Evolutionary conservation across 768 basidiomycete genomes (phyloP).

Genomic region (Auricularia sp.): DNA sequence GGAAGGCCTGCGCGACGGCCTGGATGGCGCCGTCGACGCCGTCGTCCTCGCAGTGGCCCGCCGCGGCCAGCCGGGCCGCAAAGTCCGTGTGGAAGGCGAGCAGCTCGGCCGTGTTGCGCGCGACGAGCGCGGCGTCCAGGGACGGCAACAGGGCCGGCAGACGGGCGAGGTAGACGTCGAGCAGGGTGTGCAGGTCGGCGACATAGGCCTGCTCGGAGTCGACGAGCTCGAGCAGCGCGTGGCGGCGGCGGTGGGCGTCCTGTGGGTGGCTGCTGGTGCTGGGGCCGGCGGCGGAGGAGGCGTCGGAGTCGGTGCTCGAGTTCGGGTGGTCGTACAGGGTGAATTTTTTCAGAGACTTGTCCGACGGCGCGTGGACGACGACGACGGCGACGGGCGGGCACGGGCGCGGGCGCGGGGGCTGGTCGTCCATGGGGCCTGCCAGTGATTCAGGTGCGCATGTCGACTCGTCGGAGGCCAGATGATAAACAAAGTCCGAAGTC

Average conservation of each 20-base stretch:
- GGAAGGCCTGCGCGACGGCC: slow-evolving; percentile 15
- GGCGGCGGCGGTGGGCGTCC: slow-evolving; percentile 28
- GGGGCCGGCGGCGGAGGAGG: too few species aligned
- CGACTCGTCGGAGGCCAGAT: too few species aligned
- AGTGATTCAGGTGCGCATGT: too few species aligned
- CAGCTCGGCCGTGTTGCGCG: slow-evolving; percentile 59
- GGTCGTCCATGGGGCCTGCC: too few species aligned
- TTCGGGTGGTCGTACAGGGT: neutral
- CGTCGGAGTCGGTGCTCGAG: neutral
- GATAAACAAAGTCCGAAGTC: too few species aligned
- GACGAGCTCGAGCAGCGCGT: slow-evolving; percentile 78
- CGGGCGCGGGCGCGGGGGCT: too few species aligned
- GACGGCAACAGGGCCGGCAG: slow-evolving; percentile 29
- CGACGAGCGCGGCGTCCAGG: slow-evolving; percentile 45
- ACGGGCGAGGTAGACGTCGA: slow-evolving; percentile 31
- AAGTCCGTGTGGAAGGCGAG: slow-evolving; percentile 61
- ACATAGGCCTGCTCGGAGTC: slow-evolving; percentile 79
- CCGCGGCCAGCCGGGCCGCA: slow-evolving; percentile 40
- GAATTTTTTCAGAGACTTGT: neutral
- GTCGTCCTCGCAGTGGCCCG: slow-evolving; percentile 27
- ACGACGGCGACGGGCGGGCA: neutral
- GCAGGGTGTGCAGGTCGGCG: slow-evolving; percentile 45
- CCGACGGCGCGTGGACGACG: neutral
- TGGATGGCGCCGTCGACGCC: slow-evolving; percentile 17
- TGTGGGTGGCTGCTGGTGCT: neutral